Base-by-base conservation (phyloP, 2,329 filamentous ascomycete genomes). In the Aspergillus floridensis region DNA sequence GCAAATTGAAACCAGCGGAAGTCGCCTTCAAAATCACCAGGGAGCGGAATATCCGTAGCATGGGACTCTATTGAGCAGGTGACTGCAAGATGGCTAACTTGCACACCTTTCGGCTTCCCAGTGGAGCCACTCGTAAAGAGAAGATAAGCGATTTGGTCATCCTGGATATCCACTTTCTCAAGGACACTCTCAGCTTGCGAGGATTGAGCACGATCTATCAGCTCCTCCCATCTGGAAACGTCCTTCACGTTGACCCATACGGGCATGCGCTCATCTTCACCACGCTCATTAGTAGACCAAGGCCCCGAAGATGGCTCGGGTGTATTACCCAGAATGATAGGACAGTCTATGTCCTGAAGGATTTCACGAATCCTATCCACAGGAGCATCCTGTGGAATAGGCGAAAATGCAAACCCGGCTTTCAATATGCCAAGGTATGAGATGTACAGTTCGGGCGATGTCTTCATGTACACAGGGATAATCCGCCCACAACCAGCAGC, bases 1-100 rank as follows among this genome's bases (percentile, higher is more conserved):
- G 73, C 74, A 38, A 73, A 73, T 50, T 76, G 74, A 59, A 76
- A 75, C 74, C 75, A 77, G 12, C 75, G 67, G 31, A 74, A 68
- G 2, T 62, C 61, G 4, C 63, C 69, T 46, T 16, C 47, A 38
- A 35, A 59, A 52, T 59, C 53, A 1, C 59, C 64, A 19, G 65
- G 67, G 2, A 69, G 63, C 5, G 70, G 66, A 8, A 72, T 69
- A 2, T 63, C 49, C 3, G 65, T 62, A 12, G 68, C 66, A 53
- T 74, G 68, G 0, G 72, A 69, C 5, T 67, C 61, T 16, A 76
- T 66, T 1, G 73, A 74, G 53, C 72, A 75, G 3, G 70, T 49
- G 26, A 63, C 70, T 1, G 73, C 68, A 5, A 70, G 49, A 58
- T 74, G 72, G 52, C 65, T 66, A 16, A 74, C 62, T 41, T 67